Evolutionary conservation across 345 rosid genomes (phyloP).

Genomic region (Cardiospermum halicacabum): DNA sequence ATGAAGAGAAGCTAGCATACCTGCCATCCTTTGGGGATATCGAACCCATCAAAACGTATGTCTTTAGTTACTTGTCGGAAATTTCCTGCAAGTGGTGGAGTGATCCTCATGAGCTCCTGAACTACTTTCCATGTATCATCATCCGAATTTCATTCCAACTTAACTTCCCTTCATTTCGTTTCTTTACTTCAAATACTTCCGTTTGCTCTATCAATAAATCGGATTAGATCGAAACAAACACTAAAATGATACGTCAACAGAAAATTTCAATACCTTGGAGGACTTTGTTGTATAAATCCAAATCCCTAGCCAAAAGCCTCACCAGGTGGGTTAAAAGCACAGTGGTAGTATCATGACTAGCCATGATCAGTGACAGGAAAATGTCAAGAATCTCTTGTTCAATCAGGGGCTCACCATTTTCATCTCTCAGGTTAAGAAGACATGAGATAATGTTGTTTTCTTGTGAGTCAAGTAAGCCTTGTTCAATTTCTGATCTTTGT

Average conservation of each 20-base stretch:
- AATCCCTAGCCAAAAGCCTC: conserved; percentile 12
- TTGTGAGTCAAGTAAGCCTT: neutral
- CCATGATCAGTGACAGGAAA: conserved; percentile 11
- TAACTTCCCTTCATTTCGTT: neutral
- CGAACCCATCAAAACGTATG: conserved; percentile 11
- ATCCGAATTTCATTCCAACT: conserved; percentile 18
- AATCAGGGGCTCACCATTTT: conserved; percentile 18
- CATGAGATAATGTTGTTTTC: conserved; percentile 14
- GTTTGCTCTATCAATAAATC: conserved; percentile 9
- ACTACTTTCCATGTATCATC: conserved; percentile 24
- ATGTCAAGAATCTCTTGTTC: conserved; percentile 19
- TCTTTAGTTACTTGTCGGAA: conserved; percentile 15
- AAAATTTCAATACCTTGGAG: conserved; percentile 13
- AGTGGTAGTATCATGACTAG: conserved; percentile 21
- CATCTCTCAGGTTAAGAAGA: conserved; percentile 16
- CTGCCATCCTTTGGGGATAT: conserved; percentile 31
- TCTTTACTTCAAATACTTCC: conserved; percentile 8
- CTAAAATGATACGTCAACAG: neutral
- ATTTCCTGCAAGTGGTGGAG: conserved; percentile 18
- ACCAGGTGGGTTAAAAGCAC: conserved; percentile 7
- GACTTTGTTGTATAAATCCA: conserved; percentile 1
- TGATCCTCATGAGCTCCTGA: conserved; percentile 20
- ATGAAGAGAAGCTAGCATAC: neutral
- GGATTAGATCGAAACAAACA: neutral
- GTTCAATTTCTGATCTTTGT: conserved; percentile 13